phyloP scores from a whole-genome alignment of 2,329 filamentous ascomycete species.

The Ophiostoma australiae region DNA sequence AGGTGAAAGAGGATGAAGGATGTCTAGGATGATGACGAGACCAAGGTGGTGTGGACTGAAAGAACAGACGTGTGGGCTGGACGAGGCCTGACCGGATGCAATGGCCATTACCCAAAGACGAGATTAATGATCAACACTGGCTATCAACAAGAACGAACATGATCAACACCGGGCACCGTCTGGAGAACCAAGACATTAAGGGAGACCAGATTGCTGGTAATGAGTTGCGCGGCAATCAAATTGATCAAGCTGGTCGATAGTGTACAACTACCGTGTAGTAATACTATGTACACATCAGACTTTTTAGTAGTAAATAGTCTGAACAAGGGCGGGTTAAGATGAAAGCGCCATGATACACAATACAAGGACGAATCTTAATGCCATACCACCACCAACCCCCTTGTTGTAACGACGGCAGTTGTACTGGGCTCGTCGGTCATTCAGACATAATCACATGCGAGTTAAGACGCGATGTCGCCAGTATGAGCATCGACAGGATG shows the following conservation, averaged over 20 bases:
- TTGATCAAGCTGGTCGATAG: neutral
- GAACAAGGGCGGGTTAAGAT: neutral
- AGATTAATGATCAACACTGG: neutral
- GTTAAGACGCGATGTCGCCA: neutral
- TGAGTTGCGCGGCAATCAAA: neutral
- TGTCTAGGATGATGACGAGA: constrained; percentile 9
- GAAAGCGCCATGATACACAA: neutral
- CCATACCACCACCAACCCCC: neutral
- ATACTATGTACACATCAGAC: neutral
- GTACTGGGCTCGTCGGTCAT: neutral
- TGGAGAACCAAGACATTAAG: neutral
- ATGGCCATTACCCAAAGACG: neutral
- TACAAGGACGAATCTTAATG: neutral
- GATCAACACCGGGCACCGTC: constrained; percentile 1
- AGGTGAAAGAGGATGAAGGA: neutral
- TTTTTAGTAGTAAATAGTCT: neutral
- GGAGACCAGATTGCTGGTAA: neutral
- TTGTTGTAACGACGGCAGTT: neutral
- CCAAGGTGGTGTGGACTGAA: neutral
- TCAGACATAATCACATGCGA: neutral
- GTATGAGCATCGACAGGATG: constrained; percentile 3
- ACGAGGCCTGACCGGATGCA: neutral
- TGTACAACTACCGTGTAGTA: neutral
- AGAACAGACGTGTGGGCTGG: neutral
- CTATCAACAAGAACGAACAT: neutral